Evolutionary conservation across 192 early-diverging fungal genomes (phyloP).

Genomic region (Martensiomyces pterosporus): DNA sequence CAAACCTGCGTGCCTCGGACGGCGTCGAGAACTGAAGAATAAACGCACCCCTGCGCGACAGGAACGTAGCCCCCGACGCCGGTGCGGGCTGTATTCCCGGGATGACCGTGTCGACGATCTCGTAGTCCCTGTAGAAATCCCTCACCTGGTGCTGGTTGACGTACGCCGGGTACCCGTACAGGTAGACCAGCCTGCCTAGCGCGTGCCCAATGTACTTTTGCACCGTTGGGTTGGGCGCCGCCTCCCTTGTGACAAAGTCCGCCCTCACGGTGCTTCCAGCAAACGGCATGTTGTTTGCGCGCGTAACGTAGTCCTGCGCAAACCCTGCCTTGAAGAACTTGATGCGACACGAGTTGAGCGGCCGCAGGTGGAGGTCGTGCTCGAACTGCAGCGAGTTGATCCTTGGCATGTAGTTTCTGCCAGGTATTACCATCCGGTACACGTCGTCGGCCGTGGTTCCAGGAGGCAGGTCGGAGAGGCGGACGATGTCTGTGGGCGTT

Average conservation of each 20-base stretch:
- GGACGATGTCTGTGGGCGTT: conserved; percentile 18
- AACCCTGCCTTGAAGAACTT: conserved; percentile 17
- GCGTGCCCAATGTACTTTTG: conserved; percentile 24
- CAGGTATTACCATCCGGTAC: too few species aligned
- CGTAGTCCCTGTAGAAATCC: conserved; percentile 28
- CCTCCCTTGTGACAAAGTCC: conserved; percentile 17
- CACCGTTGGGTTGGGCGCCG: conserved; percentile 16
- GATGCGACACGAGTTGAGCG: conserved; percentile 29
- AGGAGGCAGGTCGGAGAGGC: conserved; percentile 31
- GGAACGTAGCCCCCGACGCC: conserved; percentile 23
- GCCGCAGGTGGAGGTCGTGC: conserved; percentile 22
- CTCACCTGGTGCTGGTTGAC: conserved; percentile 27
- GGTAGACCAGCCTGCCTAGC: conserved; percentile 27
- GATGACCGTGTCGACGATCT: conserved; percentile 33
- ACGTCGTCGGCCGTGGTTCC: conserved; percentile 17
- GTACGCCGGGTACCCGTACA: conserved; percentile 39
- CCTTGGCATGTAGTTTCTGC: neutral
- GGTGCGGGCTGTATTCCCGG: conserved; percentile 43
- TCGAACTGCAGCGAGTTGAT: conserved; percentile 32
- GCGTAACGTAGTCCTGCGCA: conserved; percentile 17
- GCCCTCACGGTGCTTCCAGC: conserved; percentile 12
- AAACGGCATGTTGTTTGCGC: conserved; percentile 14
- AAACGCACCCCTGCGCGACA: conserved; percentile 32
- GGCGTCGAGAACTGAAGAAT: conserved; percentile 31
- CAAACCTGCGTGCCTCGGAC: conserved; percentile 34